phyloP scores from a whole-genome alignment of 768 basidiomycete species.

The Mycena amicta region DNA sequence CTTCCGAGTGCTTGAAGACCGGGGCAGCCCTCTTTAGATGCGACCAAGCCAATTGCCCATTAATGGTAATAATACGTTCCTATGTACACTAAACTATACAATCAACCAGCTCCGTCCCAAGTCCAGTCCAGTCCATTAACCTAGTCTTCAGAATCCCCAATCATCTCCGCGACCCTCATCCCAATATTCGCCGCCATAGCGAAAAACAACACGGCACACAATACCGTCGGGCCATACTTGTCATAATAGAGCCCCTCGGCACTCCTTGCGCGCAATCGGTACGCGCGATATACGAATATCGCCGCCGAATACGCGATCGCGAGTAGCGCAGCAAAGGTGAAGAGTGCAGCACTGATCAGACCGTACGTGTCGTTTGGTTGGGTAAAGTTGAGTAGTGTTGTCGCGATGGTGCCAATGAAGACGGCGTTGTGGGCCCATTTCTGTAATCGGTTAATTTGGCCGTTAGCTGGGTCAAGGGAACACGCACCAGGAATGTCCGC shows the following conservation, averaged over 20 bases:
- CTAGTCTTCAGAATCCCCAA: conserved; percentile 8
- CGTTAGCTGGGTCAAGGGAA: conserved; percentile 6
- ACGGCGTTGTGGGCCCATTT: conserved; percentile 91
- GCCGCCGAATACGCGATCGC: conserved; percentile 85
- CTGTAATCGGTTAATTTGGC: too few species aligned
- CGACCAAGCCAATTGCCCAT: too few species aligned
- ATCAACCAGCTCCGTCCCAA: too few species aligned
- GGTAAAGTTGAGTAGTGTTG: conserved; percentile 86
- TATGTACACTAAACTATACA: too few species aligned
- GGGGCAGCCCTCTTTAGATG: too few species aligned
- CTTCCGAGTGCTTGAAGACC: too few species aligned
- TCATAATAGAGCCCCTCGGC: conserved; percentile 89
- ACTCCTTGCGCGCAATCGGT: conserved; percentile 64
- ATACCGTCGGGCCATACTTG: conserved; percentile 79
- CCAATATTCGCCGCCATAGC: conserved; percentile 79
- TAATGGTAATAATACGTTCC: too few species aligned
- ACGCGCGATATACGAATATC: conserved; percentile 78
- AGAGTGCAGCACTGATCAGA: conserved; percentile 83
- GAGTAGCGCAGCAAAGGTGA: conserved; percentile 87
- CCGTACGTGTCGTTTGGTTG: conserved; percentile 72
- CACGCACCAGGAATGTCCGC: conserved; percentile 86
- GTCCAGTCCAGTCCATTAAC: too few species aligned
- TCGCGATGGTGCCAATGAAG: conserved; percentile 87
- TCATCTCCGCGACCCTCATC: conserved; percentile 63
- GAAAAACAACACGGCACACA: conserved; percentile 68